Conservation (phyloP, 2,329 filamentous ascomycete genomes). For the Nannizzia gypsea region DNA sequence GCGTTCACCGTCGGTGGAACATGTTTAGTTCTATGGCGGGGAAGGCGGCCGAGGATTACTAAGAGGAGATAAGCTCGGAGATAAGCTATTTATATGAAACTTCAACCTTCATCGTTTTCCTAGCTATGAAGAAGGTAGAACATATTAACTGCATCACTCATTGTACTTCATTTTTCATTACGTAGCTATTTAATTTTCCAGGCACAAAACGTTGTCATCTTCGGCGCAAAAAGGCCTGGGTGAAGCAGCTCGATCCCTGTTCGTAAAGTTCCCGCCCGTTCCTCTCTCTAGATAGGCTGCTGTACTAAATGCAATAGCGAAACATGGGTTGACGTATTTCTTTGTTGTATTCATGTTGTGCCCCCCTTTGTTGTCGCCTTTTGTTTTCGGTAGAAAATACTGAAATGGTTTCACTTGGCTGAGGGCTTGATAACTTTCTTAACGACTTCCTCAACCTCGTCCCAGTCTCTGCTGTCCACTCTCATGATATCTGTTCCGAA, state of each 20-base stretch:
- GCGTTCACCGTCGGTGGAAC: not conserved
- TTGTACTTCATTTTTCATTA: not conserved
- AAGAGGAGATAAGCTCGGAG: not conserved
- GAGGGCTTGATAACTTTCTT: conserved; percentile 62
- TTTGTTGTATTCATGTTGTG: not conserved
- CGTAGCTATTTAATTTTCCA: not conserved
- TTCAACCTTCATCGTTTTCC: not conserved
- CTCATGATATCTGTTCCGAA: conserved; percentile 72
- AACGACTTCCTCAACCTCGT: conserved; percentile 70
- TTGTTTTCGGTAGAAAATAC: not conserved
- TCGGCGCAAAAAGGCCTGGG: not conserved
- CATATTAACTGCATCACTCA: not conserved
- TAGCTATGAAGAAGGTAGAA: no score
- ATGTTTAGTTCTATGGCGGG: not conserved
- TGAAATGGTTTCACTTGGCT: not conserved
- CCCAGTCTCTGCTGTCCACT: conserved; percentile 81
- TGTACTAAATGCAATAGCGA: not conserved
- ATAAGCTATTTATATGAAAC: not conserved
- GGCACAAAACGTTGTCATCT: not conserved
- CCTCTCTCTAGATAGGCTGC: not conserved
- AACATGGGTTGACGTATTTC: not conserved
- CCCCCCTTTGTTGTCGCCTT: not conserved
- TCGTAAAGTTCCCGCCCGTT: not conserved
- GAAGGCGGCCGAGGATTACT: not conserved
- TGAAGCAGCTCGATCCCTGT: not conserved